Evolutionary conservation across 2,329 filamentous ascomycete genomes (phyloP).

Genomic region (Neonectria hederae): DNA sequence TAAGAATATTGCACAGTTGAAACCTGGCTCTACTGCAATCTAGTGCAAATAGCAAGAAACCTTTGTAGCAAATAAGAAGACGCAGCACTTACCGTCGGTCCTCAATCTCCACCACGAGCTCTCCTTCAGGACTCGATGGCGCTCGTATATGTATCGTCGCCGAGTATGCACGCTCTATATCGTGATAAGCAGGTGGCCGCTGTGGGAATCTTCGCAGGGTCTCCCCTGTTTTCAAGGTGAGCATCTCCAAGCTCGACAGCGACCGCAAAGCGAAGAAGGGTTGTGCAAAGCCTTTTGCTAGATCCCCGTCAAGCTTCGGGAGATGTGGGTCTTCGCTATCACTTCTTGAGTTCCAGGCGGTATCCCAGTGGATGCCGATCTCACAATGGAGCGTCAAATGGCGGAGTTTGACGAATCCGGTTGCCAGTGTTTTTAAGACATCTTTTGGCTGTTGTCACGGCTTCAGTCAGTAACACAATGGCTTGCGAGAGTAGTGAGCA

Average conservation of each 20-base stretch:
- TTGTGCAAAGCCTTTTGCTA: background rate
- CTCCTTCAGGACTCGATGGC: background rate
- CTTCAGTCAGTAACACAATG: background rate
- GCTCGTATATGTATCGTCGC: background rate
- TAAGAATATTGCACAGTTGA: too few species aligned
- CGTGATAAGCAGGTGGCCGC: background rate
- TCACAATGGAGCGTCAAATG: background rate
- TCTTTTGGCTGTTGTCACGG: background rate
- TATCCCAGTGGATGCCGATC: background rate
- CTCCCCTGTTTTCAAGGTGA: slow-evolving; percentile 1
- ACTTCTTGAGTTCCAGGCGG: background rate
- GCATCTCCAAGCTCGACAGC: background rate
- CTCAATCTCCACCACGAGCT: background rate
- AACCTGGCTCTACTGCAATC: too few species aligned
- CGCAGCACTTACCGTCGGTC: background rate
- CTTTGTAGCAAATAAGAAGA: too few species aligned
- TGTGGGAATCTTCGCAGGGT: background rate
- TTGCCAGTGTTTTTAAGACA: background rate
- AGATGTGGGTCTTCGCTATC: background rate
- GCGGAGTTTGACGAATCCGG: background rate
- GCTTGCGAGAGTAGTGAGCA: background rate
- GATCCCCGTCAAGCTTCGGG: background rate
- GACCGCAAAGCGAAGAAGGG: slow-evolving; percentile 1
- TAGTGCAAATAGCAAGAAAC: too few species aligned
- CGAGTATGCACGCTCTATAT: background rate